phyloP scores from a whole-genome alignment of 495 filamentous ascomycete genomes.

The Hyaloscypha bicolor region DNA sequence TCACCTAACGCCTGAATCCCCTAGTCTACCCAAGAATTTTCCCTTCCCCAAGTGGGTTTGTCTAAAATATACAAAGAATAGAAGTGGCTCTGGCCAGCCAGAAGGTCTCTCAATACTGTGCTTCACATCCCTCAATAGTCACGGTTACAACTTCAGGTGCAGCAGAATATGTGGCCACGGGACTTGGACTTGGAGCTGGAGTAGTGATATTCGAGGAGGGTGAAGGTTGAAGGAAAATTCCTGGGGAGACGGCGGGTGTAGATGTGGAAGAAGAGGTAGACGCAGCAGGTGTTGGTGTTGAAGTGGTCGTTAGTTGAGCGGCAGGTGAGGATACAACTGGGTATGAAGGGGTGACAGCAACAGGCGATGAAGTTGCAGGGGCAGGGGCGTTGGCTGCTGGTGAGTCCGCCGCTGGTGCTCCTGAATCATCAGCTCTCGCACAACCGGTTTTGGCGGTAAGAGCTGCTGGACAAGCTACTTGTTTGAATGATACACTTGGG shows the following conservation, averaged over 20 bases:
- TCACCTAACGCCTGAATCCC: not conserved
- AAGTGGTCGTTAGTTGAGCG: too few species aligned
- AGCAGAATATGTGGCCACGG: not conserved
- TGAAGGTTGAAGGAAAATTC: not conserved
- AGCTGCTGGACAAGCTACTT: conserved; percentile 56
- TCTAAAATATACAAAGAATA: not conserved
- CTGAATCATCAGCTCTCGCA: conserved; percentile 23
- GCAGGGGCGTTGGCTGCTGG: not conserved
- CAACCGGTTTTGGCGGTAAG: conserved; percentile 58
- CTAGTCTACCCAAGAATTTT: not conserved
- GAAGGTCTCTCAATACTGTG: not conserved
- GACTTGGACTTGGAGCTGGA: not conserved
- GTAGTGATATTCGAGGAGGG: not conserved
- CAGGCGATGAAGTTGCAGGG: not conserved
- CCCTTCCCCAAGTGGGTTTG: not conserved
- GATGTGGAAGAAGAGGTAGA: too few species aligned
- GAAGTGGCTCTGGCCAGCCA: not conserved
- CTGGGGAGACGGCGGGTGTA: not conserved
- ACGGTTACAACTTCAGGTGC: not conserved
- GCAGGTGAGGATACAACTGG: too few species aligned
- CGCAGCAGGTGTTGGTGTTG: too few species aligned
- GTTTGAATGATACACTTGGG: conserved; percentile 54
- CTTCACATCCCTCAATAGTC: not conserved
- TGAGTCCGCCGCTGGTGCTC: not conserved
- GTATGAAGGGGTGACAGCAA: not conserved